Evolutionary conservation across 202 grass and related monocot genomes (phyloP).

Genomic region (Carex arenaria): DNA sequence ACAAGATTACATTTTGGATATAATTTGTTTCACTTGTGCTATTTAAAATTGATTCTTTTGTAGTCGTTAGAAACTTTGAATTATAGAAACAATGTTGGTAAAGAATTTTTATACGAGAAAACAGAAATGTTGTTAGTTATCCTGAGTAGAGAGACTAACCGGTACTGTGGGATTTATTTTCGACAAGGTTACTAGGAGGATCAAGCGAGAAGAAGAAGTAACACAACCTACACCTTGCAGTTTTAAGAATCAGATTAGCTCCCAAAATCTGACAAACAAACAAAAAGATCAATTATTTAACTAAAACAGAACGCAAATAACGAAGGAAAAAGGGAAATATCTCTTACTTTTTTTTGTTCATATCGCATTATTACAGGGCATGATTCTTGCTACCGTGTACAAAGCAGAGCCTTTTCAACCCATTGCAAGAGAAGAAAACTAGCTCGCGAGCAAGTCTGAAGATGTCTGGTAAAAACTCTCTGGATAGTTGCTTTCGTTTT

Average conservation of each 20-base stretch:
- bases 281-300: constrained; percentile 18
- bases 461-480: background rate
- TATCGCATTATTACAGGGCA: background rate
- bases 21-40: background rate
- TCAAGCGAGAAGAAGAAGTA: background rate
- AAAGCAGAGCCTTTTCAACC: constrained; percentile 6
- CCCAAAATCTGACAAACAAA: background rate
- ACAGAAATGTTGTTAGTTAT: background rate
- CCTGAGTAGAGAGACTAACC: constrained; percentile 1
- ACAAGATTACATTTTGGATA: background rate
- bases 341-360: background rate
- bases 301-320: background rate
- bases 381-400: background rate
- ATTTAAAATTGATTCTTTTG: constrained; percentile 2
- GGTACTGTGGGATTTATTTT: background rate
- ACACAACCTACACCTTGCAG: background rate
- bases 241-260: background rate
- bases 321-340: background rate
- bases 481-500: constrained; percentile 8
- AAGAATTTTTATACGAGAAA: background rate
- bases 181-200: background rate
- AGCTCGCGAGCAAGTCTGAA: background rate
- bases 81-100: background rate
- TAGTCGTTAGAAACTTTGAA: background rate
- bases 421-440: background rate